Conservation (phyloP, 2,329 filamentous ascomycete species). For the Epicoccum nigrum region DNA sequence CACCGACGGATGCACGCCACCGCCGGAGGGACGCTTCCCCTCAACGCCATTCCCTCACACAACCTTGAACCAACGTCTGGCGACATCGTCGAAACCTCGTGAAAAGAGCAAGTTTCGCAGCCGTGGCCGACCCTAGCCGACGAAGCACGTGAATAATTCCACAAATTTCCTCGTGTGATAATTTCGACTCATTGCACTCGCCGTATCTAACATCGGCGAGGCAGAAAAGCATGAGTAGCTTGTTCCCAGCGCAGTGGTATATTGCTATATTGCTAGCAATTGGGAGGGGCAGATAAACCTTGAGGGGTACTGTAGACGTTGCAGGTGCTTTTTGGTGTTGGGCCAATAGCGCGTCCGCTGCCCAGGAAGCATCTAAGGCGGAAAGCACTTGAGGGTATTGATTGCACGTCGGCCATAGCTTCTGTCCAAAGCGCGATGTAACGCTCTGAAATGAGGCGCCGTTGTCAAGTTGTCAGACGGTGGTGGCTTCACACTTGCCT, state of each 20-base stretch:
- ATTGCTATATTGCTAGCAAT: conserved; percentile 11
- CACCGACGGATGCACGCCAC: conserved; percentile 1
- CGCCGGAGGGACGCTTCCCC: conserved; percentile 6
- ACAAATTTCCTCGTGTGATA: conserved; percentile 3
- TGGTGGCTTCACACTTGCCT: conserved; percentile 19
- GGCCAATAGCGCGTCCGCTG: conserved; percentile 20
- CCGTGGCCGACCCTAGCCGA: conserved; percentile 5
- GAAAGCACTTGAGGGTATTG: neutral
- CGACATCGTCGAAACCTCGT: conserved; percentile 5
- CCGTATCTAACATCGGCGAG: conserved; percentile 13
- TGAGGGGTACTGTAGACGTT: conserved; percentile 2
- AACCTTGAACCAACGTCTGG: conserved; percentile 17
- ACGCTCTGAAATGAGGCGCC: conserved; percentile 26
- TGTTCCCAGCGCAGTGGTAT: conserved; percentile 15
- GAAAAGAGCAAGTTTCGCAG: neutral
- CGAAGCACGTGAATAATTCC: conserved; percentile 2
- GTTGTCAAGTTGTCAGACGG: conserved; percentile 19
- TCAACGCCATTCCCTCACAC: conserved; percentile 5
- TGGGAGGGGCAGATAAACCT: conserved; percentile 9
- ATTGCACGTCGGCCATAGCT: conserved; percentile 14
- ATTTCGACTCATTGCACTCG: conserved; percentile 1
- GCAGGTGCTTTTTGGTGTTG: conserved; percentile 16
- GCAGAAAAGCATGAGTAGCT: conserved; percentile 12
- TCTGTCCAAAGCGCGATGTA: conserved; percentile 24
- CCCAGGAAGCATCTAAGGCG: neutral